phyloP scores from a whole-genome alignment of 1,139 yeast species.

The Magnusiomyces paraingens region DNA sequence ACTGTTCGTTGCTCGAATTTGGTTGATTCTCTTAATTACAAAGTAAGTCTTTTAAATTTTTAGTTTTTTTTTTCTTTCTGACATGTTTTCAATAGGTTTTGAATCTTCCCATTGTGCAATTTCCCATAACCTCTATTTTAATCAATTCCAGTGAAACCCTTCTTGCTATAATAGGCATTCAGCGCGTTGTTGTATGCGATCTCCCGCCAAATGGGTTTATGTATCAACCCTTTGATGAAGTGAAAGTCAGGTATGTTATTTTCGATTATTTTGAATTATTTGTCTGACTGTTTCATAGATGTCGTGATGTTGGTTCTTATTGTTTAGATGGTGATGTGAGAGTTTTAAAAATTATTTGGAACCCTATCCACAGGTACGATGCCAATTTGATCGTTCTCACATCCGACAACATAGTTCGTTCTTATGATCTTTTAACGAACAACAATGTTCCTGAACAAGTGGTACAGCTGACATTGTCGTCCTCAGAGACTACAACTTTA shows the following conservation, averaged over 20 bases:
- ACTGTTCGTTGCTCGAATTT: constrained; percentile 28
- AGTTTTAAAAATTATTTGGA: constrained; percentile 38
- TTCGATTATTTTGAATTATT: background rate
- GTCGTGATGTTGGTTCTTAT: constrained; percentile 21
- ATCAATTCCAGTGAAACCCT: constrained; percentile 39
- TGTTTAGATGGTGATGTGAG: constrained; percentile 5
- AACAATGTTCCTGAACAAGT: constrained; percentile 25
- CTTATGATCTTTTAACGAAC: constrained; percentile 34
- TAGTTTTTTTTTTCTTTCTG: constrained; percentile 14
- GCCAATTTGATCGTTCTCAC: constrained; percentile 38
- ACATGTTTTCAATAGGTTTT: background rate
- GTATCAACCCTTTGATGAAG: constrained; percentile 18
- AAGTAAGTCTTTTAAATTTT: constrained; percentile 20
- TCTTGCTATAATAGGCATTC: constrained; percentile 37
- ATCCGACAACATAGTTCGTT: constrained; percentile 33
- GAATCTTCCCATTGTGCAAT: constrained; percentile 27
- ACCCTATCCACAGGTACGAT: constrained; percentile 39
- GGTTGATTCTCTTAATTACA: constrained; percentile 17
- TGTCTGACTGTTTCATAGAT: constrained; percentile 15
- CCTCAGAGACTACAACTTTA: background rate
- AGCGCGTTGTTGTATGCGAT: constrained; percentile 31
- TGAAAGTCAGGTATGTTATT: constrained; percentile 9
- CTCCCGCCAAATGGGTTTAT: constrained; percentile 30
- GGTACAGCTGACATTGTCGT: background rate
- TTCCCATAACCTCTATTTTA: constrained; percentile 26